These are phyloP conservation scores for Colletotrichum plurivorum DNA, from an alignment of 2,329 filamentous ascomycete genomes.

Conservation along the genomic window DNA sequence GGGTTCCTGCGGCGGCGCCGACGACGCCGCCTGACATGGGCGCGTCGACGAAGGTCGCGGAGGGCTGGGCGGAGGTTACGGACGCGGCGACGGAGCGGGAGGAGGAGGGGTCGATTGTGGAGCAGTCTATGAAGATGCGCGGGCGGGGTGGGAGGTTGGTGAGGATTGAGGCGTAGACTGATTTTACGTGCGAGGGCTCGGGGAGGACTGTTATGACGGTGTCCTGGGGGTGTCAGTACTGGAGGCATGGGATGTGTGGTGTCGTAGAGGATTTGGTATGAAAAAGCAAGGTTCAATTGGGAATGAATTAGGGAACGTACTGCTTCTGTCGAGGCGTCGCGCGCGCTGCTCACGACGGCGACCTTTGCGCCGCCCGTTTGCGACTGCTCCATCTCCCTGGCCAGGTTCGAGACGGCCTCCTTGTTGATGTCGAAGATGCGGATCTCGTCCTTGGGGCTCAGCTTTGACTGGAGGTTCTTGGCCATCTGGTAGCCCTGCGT, in stretches of 20 bases:
- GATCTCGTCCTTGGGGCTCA: conserved; percentile 64
- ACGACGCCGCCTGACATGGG: conserved; percentile 98
- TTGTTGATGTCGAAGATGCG: conserved; percentile 71
- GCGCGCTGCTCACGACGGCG: conserved; percentile 59
- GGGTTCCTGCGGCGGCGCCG: conserved; percentile 85
- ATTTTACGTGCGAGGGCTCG: conserved; percentile 88
- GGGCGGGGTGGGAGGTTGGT: conserved; percentile 67
- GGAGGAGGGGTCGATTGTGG: conserved; percentile 92
- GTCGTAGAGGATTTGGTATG: background rate
- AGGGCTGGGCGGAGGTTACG: conserved; percentile 68
- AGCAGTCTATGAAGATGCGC: conserved; percentile 94
- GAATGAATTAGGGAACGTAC: conserved; percentile 56
- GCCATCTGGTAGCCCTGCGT: conserved; percentile 73
- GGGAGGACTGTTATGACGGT: conserved; percentile 91
- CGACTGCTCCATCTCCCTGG: conserved; percentile 60
- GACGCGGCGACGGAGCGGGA: conserved; percentile 82
- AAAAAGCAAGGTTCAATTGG: background rate
- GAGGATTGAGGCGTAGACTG: conserved; percentile 84
- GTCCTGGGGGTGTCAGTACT: conserved; percentile 68
- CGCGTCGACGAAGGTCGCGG: conserved; percentile 83
- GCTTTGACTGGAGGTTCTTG: conserved; percentile 71
- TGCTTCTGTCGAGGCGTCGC: conserved; percentile 65
- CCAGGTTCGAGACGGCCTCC: conserved; percentile 61
- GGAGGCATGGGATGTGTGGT: no score
- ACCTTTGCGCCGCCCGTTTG: conserved; percentile 61